Evolutionary conservation across 768 basidiomycete species (phyloP), one percentile per base, ranked within the genome.

Genomic region (Boletus reticulatus): DNA sequence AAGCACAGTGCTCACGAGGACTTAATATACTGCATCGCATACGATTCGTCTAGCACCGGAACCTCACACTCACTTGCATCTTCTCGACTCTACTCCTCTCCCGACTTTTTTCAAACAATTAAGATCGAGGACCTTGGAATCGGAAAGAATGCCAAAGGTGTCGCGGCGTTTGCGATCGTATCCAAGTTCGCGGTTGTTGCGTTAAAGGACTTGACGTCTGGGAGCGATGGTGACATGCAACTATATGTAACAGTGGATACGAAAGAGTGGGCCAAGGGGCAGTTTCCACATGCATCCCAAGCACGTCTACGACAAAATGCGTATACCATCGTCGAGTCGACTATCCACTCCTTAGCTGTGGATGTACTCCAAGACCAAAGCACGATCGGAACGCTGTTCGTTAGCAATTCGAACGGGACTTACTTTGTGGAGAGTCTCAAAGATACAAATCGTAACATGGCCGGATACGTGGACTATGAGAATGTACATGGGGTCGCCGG

Each of bases 271-370:
- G 87, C 89, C 3, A 85, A 87, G 62, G 94, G 92, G 2, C 84
- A 85, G 56, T 98, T 99, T 78, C 97, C 97, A 4, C 97, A 97
- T 66, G 87, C 90, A 4, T 87, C 85, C 0, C 84, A 83, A 3
- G 87, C 89, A 2, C 79, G 80, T 36, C 80, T 97, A 14, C 82
- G 86, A 8, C 93, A 95, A 75, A 95, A 96, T 67, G 91, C 92
- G 7, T 98, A 99, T 69, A 99, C 97, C 11, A 86, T 99, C 63
- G 88, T 99, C 56, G 94, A 98, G 72, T 89, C 88, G 4, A 95
- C 93, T 10, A 86, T 87, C 0, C 94, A 98, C 68, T 98, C 95
- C 8, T 80, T 99, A 24, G 92, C 89, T 5, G 91, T 99, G 38
- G 97, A 99, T 67, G 95, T 98, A 44, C 83, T 91, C 10, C 83